A percentile compares a stretch with the other conserved stretches of the same genome.
These are phyloP conservation scores for Termitomyces sp. DNA, from an alignment of 768 basidiomycete species.

Conservation along the genomic window DNA sequence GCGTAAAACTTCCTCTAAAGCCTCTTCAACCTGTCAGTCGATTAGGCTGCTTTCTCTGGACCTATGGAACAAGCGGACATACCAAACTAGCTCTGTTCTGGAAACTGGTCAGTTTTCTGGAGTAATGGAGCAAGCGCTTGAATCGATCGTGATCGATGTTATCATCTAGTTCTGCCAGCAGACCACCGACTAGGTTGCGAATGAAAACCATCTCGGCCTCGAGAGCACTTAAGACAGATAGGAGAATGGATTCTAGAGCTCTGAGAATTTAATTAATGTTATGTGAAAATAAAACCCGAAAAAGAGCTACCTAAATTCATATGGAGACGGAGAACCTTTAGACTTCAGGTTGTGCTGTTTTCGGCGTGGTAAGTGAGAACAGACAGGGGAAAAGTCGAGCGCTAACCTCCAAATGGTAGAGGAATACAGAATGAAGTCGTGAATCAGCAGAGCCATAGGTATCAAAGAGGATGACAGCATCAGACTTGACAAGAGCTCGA, in stretches of 20 bases:
- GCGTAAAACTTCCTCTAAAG: constrained; percentile 85
- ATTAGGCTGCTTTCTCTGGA: not conserved
- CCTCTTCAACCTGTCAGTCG: constrained; percentile 68
- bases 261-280: constrained; percentile 32
- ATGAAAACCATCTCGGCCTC: constrained; percentile 97
- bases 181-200: constrained; percentile 81
- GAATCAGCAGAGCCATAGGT: constrained; percentile 87
- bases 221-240: constrained; percentile 86
- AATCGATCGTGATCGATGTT: constrained; percentile 95
- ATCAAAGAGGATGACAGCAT: constrained; percentile 88
- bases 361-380: not conserved
- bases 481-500: constrained; percentile 89
- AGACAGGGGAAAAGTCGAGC: constrained; percentile 3
- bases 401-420: constrained; percentile 80
- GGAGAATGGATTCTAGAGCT: constrained; percentile 87
- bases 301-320: constrained; percentile 72
- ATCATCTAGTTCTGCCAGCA: constrained; percentile 90
- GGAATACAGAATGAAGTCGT: constrained; percentile 76
- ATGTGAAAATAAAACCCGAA: constrained; percentile 6
- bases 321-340: constrained; percentile 65
- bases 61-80: constrained; percentile 12
- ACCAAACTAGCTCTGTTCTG: constrained; percentile 88
- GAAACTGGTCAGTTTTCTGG: constrained; percentile 80
- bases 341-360: constrained; percentile 76
- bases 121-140: constrained; percentile 87